Base-by-base conservation (phyloP, 2,329 filamentous ascomycete species). In the Penicillium sclerotigenum region DNA sequence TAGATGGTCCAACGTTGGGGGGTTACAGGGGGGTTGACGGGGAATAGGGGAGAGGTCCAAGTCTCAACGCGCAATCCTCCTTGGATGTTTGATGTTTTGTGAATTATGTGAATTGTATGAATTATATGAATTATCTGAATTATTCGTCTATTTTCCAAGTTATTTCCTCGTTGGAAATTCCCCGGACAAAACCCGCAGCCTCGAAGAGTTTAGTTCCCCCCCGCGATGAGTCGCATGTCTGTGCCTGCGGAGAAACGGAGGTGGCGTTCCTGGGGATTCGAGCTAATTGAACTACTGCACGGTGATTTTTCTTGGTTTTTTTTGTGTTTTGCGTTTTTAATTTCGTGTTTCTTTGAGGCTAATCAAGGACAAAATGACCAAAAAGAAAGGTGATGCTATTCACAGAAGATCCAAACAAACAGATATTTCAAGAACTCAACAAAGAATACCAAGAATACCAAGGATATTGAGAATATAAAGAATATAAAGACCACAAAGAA, bases 171-270 rank as follows among this genome's bases (percentile, higher is more conserved):
- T n/a, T n/a, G n/a, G n/a, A n/a, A n/a, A n/a, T n/a, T n/a, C n/a
- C n/a, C 26, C 24, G n/a, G 20, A 16, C 8, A 22, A 28, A 28
- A 2, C 4, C 26, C 26, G 26, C 26, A n/a, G n/a, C n/a, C n/a
- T n/a, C n/a, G n/a, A n/a, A n/a, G n/a, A n/a, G n/a, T n/a, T n/a
- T n/a, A n/a, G n/a, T n/a, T n/a, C n/a, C n/a, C n/a, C n/a, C 20
- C 33, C 22, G 16, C 22, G 6, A 24, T 33, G 28, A 31, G n/a
- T 28, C 31, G 29, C 10, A 11, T 36, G 48, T 47, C 33, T 33
- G 46, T 58, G 43, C 41, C 41, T 56, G 38, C 43, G 40, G 37
- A 47, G 41, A 46, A 31, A 47, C 22, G 47, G 51, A 45, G 36
- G 55, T 58, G 58, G 58, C 55, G 58, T 36, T 29, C 10, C 2